A percentile compares a stretch with the other conserved stretches of the same genome.
Evolutionary conservation across 805 yeast species (phyloP).

Genomic region (Candida morakotiae): DNA sequence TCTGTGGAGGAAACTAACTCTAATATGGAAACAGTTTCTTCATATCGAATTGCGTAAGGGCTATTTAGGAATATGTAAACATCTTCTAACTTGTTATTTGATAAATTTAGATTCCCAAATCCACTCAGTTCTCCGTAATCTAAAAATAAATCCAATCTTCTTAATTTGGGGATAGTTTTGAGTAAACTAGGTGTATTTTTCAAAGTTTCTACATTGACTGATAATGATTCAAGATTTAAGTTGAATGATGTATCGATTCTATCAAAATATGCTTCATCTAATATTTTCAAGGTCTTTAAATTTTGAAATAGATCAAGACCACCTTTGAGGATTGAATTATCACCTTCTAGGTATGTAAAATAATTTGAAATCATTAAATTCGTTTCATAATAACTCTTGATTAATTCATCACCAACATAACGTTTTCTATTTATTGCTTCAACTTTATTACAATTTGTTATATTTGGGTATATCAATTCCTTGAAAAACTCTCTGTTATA

Average conservation of each 20-base stretch:
- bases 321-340: constrained; percentile 13
- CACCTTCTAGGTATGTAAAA: constrained; percentile 21
- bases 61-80: constrained; percentile 3
- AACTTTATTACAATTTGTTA: constrained; percentile 13
- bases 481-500: constrained; percentile 16
- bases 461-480: constrained; percentile 14
- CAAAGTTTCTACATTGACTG: constrained; percentile 15
- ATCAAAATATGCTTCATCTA: constrained; percentile 12
- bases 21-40: constrained; percentile 6
- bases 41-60: constrained; percentile 5
- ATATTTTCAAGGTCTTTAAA: constrained; percentile 15
- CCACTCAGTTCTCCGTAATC: constrained; percentile 3
- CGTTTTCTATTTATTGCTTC: constrained; percentile 14
- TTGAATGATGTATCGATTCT: neutral
- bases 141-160: constrained; percentile 7
- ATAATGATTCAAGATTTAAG: constrained; percentile 10
- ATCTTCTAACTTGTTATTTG: constrained; percentile 1
- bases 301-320: constrained; percentile 17
- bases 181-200: constrained; percentile 1
- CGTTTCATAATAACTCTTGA: constrained; percentile 15
- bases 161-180: neutral
- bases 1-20: too few species aligned
- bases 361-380: constrained; percentile 14
- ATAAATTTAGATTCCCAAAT: neutral
- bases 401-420: constrained; percentile 11